Base-by-base conservation (phyloP, 371 early-diverging fungal genomes). In the Apophysomyces trapeziformis region DNA sequence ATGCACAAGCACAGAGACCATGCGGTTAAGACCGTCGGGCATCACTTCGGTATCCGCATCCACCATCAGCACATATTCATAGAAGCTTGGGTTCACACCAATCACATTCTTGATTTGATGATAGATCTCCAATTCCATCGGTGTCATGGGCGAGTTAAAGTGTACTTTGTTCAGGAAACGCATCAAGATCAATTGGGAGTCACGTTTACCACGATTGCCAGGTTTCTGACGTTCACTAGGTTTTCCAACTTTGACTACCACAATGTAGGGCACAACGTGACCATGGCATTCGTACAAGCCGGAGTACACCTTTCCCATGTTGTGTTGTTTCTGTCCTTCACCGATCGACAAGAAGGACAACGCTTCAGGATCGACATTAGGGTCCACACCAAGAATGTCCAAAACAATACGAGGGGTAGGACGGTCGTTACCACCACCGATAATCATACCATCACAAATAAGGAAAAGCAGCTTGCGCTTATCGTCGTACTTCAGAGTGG, bases 21-120 rank as follows among this genome's bases (percentile, higher is more conserved):
- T 77, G 4, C 87, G 81, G 58, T 83, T 90, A 38, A 92, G 68
- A 0, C 90, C 80, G 71, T 90, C 92, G 0, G 91, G 85, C 66
- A 85, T 75, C 12, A 93, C 89, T 41, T 87, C 85, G 0, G 89
- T 90, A 65, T 91, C 90, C 21, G 90, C 89, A 75, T 89, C 91
- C 57, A 89, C 87, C 85, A 88, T 86, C 1, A 90, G 69, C 14
- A 87, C 78, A 70, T 82, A 85, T 58, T 88, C 92, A 74, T 85
- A 91, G 67, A 82, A 90, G 16, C 80, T 82, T 7, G 96, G 96
- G 72, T 92, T 87, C 14, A 94, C 94, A 38, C 95, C 95, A 76
- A 96, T 93, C n/a, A 95, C 85, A 67, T 92, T 88, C 75, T 94
- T 91, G 75, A 97, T 90, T 73, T 95, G 95, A 69, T 92, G 92